Percentiles rank a stretch among this genome's conserved stretches.
phyloP scores from a whole-genome alignment of 1,284 basidiomycete species.

The Rhodotorula sp. region DNA sequence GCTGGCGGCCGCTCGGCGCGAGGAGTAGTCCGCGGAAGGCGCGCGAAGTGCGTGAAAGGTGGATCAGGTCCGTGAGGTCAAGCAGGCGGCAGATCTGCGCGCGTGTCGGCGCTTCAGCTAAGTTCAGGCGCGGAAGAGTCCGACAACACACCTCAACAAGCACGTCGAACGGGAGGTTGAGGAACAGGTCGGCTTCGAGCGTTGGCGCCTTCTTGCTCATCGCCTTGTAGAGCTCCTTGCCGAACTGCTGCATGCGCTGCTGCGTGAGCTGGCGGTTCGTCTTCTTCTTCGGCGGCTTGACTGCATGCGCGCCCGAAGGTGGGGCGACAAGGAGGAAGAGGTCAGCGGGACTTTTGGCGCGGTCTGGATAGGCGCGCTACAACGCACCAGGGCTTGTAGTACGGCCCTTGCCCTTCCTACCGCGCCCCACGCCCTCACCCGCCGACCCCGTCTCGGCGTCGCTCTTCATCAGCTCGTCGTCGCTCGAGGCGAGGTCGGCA shows the following conservation, averaged over 20 bases:
- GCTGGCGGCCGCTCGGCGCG: neutral
- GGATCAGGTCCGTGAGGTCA: neutral
- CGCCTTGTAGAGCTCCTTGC: too few species aligned
- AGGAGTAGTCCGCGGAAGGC: slow-evolving; percentile 1
- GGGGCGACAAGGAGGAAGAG: neutral
- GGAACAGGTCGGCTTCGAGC: neutral
- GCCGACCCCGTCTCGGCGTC: neutral
- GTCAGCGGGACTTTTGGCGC: neutral
- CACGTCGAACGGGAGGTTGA: slow-evolving; percentile 14
- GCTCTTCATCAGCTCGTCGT: neutral
- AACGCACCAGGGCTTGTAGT: too few species aligned
- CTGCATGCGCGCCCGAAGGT: neutral
- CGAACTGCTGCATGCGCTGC: too few species aligned
- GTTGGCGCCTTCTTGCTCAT: neutral
- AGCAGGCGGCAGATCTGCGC: neutral
- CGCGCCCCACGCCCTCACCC: neutral
- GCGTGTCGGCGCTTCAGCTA: neutral
- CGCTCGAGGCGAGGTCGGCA: slow-evolving; percentile 3
- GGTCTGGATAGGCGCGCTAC: too few species aligned
- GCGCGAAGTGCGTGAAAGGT: slow-evolving; percentile 1
- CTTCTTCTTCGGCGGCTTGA: neutral
- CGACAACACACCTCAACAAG: slow-evolving; percentile 9
- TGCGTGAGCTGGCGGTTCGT: too few species aligned
- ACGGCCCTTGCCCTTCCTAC: neutral
- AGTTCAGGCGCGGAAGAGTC: neutral